Percentiles rank a stretch among this genome's conserved stretches.
Conservation (phyloP, 2,329 filamentous ascomycete species). For the Penicillium sp. region DNA sequence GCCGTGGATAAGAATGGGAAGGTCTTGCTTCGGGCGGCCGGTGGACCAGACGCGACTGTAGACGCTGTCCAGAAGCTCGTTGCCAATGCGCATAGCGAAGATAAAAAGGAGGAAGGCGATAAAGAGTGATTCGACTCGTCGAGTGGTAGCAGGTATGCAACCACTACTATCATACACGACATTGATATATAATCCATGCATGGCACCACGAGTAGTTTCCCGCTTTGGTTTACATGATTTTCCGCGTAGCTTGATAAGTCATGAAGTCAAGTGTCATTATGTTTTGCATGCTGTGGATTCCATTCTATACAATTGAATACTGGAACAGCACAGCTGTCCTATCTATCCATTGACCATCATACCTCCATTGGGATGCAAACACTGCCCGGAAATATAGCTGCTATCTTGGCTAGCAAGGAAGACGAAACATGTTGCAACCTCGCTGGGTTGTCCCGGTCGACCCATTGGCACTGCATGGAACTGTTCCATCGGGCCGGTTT, state of each 20-base stretch:
- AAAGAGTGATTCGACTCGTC: neutral
- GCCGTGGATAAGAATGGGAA: slow-evolving; percentile 80
- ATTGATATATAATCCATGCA: slow-evolving; percentile 4
- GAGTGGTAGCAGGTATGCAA: neutral
- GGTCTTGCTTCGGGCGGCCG: slow-evolving; percentile 70
- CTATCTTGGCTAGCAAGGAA: slow-evolving; percentile 76
- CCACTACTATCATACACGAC: neutral
- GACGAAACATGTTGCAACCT: slow-evolving; percentile 78
- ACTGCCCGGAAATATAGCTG: slow-evolving; percentile 71
- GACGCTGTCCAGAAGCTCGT: slow-evolving; percentile 73
- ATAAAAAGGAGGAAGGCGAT: slow-evolving; percentile 12
- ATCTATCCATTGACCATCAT: slow-evolving; percentile 52
- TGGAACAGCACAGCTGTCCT: neutral
- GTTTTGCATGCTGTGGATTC: neutral
- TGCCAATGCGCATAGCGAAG: slow-evolving; percentile 39
- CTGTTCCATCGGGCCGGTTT: slow-evolving; percentile 65
- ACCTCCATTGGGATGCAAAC: slow-evolving; percentile 64
- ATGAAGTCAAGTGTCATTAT: neutral
- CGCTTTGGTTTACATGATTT: neutral
- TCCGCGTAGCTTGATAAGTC: neutral
- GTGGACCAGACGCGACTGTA: slow-evolving; percentile 74
- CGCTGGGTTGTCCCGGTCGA: slow-evolving; percentile 73
- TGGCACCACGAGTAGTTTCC: neutral
- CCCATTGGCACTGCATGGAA: slow-evolving; percentile 73
- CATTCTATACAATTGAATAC: neutral